A percentile compares a stretch with the other conserved stretches of the same genome.
These are phyloP conservation scores for Leucogyrophana mollusca DNA, from an alignment of 768 basidiomycete genomes.

Conservation along the genomic window DNA sequence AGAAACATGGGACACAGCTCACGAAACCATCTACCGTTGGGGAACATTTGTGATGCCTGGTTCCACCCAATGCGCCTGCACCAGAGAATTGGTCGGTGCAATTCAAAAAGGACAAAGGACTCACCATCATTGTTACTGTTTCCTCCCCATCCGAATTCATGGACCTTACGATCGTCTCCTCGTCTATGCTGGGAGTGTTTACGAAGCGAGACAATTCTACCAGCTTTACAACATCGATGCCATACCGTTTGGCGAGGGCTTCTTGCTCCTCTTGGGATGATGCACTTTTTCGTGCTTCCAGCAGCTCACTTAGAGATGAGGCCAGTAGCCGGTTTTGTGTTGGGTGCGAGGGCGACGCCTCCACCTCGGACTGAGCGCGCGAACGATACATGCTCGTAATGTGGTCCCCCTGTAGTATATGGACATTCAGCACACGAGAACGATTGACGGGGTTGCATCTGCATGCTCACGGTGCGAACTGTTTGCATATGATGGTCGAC, in stretches of 20 bases:
- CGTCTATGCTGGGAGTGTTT: constrained; percentile 62
- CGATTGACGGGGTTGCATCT: background rate
- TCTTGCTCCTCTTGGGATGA: constrained; percentile 41
- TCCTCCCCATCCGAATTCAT: constrained; percentile 59
- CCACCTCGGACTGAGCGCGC: constrained; percentile 52
- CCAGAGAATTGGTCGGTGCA: background rate
- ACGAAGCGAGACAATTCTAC: constrained; percentile 54
- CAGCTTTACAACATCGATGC: constrained; percentile 51
- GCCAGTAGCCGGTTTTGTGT: constrained; percentile 57
- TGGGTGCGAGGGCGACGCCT: constrained; percentile 41
- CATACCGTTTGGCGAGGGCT: constrained; percentile 51
- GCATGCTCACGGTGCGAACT: constrained; percentile 43
- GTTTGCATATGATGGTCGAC: constrained; percentile 65
- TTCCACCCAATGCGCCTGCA: constrained; percentile 27
- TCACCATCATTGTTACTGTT: constrained; percentile 46
- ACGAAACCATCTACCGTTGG: too few species aligned
- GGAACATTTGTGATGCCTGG: constrained; percentile 8
- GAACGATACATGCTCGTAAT: constrained; percentile 50
- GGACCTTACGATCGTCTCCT: constrained; percentile 40
- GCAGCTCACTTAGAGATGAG: constrained; percentile 48
- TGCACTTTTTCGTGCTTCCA: constrained; percentile 61
- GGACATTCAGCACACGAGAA: background rate
- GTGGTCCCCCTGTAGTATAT: constrained; percentile 21
- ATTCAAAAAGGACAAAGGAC: constrained; percentile 12
- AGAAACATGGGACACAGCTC: too few species aligned